Evolutionary conservation across 2,329 filamentous ascomycete species (phyloP), one percentile per base, ranked within the genome.

Genomic region (Epichloe typhina): DNA sequence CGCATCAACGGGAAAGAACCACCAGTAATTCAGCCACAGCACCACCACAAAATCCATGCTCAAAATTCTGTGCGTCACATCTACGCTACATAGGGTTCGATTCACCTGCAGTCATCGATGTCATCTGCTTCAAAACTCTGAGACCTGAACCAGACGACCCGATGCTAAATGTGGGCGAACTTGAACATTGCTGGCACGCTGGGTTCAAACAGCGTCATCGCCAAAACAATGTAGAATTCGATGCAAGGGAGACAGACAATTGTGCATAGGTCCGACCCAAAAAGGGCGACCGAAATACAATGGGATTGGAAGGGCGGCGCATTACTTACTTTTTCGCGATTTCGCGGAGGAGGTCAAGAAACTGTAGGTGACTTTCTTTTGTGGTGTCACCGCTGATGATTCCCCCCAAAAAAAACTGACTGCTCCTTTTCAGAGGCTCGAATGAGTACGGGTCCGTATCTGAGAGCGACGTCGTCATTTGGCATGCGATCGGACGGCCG

Each of bases 21-120:
- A 7, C 8, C 8, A 41, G n/a, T 19, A 19, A 13, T 31, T 11
- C 9, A 19, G 39, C n/a, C 31, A 5, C 19, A 5, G 19, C n/a
- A 41, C 7, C 39, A 19, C 39, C 19, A 17, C 17, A 42, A 31
- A 31, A 31, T 31, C 31, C 31, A 31, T 31, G 42, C 21, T 39
- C 23, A 12, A 21, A 7, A 37, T 39, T 23, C 17, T 19, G 49
- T 38, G 21, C 33, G 44, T 31, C 38, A 38, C 5, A 17, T 46
- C 46, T 42, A 40, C 50, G 50, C 46, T 19, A 26, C 13, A 26
- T 38, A 21, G 23, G 31, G 36, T 47, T 54, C 53, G 50, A 52
- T 53, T 52, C 51, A 53, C 47, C 42, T 46, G 31, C 40, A 15
- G 45, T 53, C 55, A 60, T 59, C 55, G 58, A 56, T 58, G 60